These are phyloP conservation scores for Henningerozyma blattae DNA, from an alignment of 805 yeast genomes.

Conservation along the genomic window DNA sequence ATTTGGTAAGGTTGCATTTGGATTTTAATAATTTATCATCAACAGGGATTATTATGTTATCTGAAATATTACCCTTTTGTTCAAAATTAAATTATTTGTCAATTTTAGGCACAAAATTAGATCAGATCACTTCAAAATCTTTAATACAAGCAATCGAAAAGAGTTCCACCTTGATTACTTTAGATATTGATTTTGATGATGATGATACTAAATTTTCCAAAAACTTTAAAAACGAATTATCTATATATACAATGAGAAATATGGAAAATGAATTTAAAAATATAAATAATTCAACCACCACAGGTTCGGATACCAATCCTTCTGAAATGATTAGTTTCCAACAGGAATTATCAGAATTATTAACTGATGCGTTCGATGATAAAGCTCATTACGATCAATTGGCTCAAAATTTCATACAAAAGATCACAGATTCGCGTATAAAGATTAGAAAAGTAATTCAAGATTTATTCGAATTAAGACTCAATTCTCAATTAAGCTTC, in stretches of 20 bases:
- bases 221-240: constrained; percentile 50
- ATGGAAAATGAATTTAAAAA: constrained; percentile 45
- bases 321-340: constrained; percentile 48
- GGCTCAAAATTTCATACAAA: constrained; percentile 25
- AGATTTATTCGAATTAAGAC: constrained; percentile 48
- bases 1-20: constrained; percentile 53
- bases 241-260: constrained; percentile 71
- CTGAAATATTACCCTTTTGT: constrained; percentile 68
- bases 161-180: constrained; percentile 47
- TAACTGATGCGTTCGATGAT: constrained; percentile 29
- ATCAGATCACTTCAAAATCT: constrained; percentile 50
- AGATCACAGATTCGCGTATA: constrained; percentile 27
- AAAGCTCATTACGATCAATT: constrained; percentile 17
- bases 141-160: constrained; percentile 54
- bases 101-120: constrained; percentile 53
- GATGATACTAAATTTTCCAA: too few species aligned
- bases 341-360: constrained; percentile 27
- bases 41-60: constrained; percentile 45
- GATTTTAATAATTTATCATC: constrained; percentile 53
- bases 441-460: constrained; percentile 38
- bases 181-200: constrained; percentile 52
- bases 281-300: constrained; percentile 3
- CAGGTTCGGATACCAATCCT: neutral
- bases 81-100: constrained; percentile 54
- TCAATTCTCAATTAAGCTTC: constrained; percentile 40